phyloP scores from a whole-genome alignment of 805 yeast genomes.

The Debaryomyces prosopidis region DNA sequence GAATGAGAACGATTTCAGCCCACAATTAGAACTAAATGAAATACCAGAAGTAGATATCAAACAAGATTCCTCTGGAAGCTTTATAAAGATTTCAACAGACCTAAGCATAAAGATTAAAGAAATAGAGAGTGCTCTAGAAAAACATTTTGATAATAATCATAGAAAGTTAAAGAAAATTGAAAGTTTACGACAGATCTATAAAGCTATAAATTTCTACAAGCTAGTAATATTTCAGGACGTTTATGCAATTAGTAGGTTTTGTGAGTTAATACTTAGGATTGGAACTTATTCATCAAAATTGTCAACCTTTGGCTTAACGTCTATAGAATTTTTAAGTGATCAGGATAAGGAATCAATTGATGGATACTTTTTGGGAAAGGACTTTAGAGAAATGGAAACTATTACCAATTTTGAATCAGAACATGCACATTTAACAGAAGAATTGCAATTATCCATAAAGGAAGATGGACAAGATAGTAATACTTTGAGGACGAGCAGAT shows the following conservation, averaged over 20 bases:
- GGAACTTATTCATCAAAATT: conserved; percentile 21
- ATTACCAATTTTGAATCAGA: conserved; percentile 1
- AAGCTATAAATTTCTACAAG: conserved; percentile 11
- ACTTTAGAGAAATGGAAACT: conserved; percentile 2
- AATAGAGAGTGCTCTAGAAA: conserved; percentile 3
- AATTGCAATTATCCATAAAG: too few relatives aligned
- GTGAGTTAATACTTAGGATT: conserved; percentile 17
- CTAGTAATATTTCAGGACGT: conserved; percentile 14
- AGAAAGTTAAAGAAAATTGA: conserved; percentile 4
- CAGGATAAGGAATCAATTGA: conserved; percentile 12
- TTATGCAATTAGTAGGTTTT: conserved; percentile 13
- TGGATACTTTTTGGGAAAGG: conserved; percentile 8
- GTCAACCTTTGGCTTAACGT: conserved; percentile 19
- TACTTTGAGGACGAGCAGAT: background rate
- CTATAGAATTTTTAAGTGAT: conserved; percentile 16
- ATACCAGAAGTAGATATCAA: background rate
- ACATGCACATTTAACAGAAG: background rate
- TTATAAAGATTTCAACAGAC: conserved; percentile 2
- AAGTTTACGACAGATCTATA: conserved; percentile 3
- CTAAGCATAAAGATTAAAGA: conserved; percentile 2
- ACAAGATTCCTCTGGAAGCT: background rate
- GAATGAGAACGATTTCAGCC: conserved; percentile 15
- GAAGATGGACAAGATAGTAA: too few relatives aligned
- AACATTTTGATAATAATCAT: conserved; percentile 8
- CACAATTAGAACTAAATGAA: conserved; percentile 1